These are phyloP conservation scores for Schwanniomyces etchellsii DNA, from an alignment of 1,139 yeast species.

Conservation along the genomic window DNA sequence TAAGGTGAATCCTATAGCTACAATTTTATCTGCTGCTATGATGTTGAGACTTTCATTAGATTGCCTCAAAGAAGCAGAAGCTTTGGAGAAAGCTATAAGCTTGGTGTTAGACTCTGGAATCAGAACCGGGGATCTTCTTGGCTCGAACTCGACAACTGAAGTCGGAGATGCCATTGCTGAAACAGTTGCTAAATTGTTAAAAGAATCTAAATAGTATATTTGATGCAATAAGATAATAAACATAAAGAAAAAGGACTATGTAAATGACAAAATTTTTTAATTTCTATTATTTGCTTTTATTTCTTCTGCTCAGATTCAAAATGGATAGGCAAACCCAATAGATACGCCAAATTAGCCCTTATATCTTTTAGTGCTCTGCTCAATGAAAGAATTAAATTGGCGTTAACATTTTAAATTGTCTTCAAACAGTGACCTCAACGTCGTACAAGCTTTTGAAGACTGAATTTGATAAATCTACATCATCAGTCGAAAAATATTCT, in stretches of 20 bases:
- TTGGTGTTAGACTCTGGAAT: conserved; percentile 75
- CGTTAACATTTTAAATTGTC: too few relatives aligned
- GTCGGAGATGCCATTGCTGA: conserved; percentile 90
- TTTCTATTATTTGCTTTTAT: neutral
- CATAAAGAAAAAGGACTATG: neutral
- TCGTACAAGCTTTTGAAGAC: too few relatives aligned
- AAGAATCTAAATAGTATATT: conserved; percentile 7
- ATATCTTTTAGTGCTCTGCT: too few relatives aligned
- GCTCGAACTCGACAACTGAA: conserved; percentile 71
- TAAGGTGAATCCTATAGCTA: conserved; percentile 92
- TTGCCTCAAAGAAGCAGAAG: conserved; percentile 77
- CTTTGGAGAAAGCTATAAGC: conserved; percentile 84
- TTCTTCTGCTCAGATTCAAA: neutral
- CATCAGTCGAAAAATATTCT: neutral
- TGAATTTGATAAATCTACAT: too few relatives aligned
- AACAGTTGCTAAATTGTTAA: conserved; percentile 58
- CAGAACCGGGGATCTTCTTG: conserved; percentile 89
- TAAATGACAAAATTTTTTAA: neutral
- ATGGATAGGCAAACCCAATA: too few relatives aligned
- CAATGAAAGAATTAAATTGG: too few relatives aligned
- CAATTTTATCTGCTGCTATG: conserved; percentile 93
- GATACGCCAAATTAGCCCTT: too few relatives aligned
- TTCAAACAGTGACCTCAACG: too few relatives aligned
- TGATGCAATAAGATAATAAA: neutral
- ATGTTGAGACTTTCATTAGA: conserved; percentile 89